Base-by-base conservation (phyloP, 768 basidiomycete species). In the Boletus subcaerulescens region DNA sequence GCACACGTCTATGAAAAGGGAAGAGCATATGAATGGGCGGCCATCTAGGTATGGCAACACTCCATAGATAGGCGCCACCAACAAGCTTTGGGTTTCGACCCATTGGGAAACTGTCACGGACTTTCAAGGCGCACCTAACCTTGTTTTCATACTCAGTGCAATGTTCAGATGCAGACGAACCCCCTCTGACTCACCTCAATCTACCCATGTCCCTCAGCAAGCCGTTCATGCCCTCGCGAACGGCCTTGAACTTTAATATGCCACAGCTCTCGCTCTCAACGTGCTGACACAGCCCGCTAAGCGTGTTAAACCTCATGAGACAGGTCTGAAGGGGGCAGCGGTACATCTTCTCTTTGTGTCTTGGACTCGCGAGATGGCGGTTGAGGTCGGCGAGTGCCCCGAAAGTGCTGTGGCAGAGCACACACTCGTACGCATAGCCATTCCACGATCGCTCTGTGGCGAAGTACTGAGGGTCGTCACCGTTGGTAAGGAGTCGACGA, bases 251-350 rank as follows among this genome's bases (percentile, higher is more conserved):
- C 66, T 68, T 77, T 35, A 65, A 52, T 20, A 87, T 78, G 0
- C 80, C 82, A 65, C 87, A 89, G 26, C 57, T 68, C 59, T 79
- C 81, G 62, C 81, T 84, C 73, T 88, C 85, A 32, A 88, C 76
- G 65, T 89, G 86, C 69, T 83, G 80, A 42, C 78, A 79, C 50
- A 89, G 66, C 5, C 63, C 84, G 51, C 86, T 86, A 32, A 88
- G 74, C 14, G 81, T 77, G 8, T 48, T 57, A 62, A 84, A 87
- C 32, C 67, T 64, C 22, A 46, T 31, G 3, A 50, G 60, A 60
- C 87, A 89, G 12, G 66, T 68, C 8, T 51, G 56, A 42, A 76
- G 65, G 4, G 83, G 84, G 69, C 87, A 89, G 3, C 76, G 60
- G 60, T 84, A 87, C 3, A 77, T 72, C 64, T 73, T 76, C 1